Evolutionary conservation across 176 grass and related monocot species (phyloP).

Genomic region (Guadua angustifolia): DNA sequence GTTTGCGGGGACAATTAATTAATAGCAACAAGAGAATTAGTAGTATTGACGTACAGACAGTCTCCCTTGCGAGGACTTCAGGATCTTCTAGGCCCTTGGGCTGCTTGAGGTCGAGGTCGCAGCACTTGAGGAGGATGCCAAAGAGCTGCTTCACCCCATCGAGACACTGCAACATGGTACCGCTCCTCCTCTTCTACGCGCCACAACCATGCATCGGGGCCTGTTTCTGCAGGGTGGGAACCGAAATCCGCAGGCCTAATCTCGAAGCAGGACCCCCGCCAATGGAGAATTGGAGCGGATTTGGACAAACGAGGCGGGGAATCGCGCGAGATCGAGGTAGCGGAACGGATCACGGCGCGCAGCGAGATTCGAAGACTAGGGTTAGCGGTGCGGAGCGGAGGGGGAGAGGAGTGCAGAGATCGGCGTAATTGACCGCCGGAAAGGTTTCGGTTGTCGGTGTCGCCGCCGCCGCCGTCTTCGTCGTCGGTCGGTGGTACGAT

Average conservation of each 20-base stretch:
- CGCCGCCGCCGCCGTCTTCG: not conserved
- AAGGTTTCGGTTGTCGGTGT: not conserved
- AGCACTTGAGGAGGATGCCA: slow-evolving; percentile 67
- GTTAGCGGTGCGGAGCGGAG: not conserved
- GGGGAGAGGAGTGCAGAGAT: not conserved
- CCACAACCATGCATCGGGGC: slow-evolving; percentile 4
- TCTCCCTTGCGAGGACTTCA: slow-evolving; percentile 79
- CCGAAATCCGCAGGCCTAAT: not conserved
- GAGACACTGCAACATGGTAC: slow-evolving; percentile 89
- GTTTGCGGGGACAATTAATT: not conserved
- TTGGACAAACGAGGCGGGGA: not conserved
- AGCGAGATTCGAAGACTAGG: slow-evolving; percentile 25
- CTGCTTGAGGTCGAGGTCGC: slow-evolving; percentile 68
- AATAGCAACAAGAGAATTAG: not conserved
- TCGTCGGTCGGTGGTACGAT: not conserved
- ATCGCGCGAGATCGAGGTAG: not conserved
- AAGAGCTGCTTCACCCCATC: slow-evolving; percentile 68
- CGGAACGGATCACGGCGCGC: slow-evolving; percentile 8
- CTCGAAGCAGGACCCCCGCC: not conserved
- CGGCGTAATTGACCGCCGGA: not conserved
- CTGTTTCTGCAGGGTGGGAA: not conserved
- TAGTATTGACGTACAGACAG: slow-evolving; percentile 63
- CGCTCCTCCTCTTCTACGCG: not conserved
- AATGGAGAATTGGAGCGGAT: not conserved
- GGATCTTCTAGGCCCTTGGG: slow-evolving; percentile 77